phyloP scores from a whole-genome alignment of 371 early-diverging fungal genomes.

The Chytridiales sp. region DNA sequence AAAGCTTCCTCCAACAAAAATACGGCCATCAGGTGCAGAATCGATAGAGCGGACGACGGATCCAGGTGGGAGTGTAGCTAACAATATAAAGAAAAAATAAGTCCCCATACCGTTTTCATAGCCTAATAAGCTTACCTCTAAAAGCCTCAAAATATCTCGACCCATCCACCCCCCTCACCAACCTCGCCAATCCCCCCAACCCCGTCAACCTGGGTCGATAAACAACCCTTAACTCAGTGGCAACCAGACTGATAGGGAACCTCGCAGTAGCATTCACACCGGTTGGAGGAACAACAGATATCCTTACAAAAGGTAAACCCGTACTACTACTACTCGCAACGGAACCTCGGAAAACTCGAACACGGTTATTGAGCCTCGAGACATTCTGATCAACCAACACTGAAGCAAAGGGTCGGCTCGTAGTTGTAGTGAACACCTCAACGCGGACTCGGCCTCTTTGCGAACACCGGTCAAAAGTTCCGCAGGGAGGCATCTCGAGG shows the following conservation, averaged over 20 bases:
- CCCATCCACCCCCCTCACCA: neutral
- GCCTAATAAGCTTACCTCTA: neutral
- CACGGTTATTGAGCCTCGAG: too few species aligned
- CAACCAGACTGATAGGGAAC: constrained; percentile 4
- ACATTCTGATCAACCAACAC: neutral
- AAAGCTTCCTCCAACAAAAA: constrained; percentile 10
- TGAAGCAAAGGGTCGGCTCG: neutral
- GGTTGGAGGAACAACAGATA: neutral
- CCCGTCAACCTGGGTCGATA: neutral
- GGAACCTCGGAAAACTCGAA: too few species aligned
- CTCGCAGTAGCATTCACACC: neutral
- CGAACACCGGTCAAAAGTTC: constrained; percentile 3
- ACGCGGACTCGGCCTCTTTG: neutral
- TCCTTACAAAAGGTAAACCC: neutral
- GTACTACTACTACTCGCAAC: too few species aligned
- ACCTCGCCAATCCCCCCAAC: neutral
- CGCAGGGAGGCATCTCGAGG: constrained; percentile 4
- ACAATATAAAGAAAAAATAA: neutral
- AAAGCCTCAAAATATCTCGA: neutral
- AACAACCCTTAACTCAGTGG: neutral
- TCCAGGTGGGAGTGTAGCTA: neutral
- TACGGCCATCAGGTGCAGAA: neutral
- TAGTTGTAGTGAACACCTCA: neutral
- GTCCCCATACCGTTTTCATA: too few species aligned
- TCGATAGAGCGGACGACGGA: neutral